Evolutionary conservation across 1,284 basidiomycete genomes (phyloP).

Genomic region (Somion occarium): DNA sequence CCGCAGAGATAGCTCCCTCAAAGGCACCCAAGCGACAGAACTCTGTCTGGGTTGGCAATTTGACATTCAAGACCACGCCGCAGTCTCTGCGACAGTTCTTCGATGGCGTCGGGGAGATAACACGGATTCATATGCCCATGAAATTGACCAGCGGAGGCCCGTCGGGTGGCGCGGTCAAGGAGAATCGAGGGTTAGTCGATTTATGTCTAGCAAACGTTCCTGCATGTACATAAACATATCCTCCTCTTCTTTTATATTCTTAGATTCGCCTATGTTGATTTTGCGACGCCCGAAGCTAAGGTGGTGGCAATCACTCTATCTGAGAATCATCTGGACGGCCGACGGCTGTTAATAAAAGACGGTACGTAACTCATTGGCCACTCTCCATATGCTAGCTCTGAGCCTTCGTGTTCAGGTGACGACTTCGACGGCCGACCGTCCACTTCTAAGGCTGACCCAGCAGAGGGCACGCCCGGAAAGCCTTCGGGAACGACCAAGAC

Average conservation of each 20-base stretch:
- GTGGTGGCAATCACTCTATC: constrained; percentile 72
- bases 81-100: constrained; percentile 73
- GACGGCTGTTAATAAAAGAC: constrained; percentile 90
- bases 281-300: constrained; percentile 75
- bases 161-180: constrained; percentile 36
- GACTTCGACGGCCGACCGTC: constrained; percentile 68
- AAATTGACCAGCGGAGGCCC: constrained; percentile 36
- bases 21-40: constrained; percentile 56
- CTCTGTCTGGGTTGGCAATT: constrained; percentile 94
- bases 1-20: constrained; percentile 24
- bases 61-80: constrained; percentile 86
- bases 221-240: not conserved
- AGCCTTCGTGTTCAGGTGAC: constrained; percentile 42
- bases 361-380: constrained; percentile 43
- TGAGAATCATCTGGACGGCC: constrained; percentile 80
- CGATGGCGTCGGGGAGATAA: constrained; percentile 66
- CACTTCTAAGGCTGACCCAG: constrained; percentile 22
- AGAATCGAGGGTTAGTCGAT: constrained; percentile 63
- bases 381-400: not conserved
- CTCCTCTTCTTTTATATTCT: constrained; percentile 8
- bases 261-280: constrained; percentile 97
- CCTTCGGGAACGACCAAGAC: constrained; percentile 58
- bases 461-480: constrained; percentile 29
- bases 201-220: constrained; percentile 8
- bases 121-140: constrained; percentile 70